A percentile compares a stretch with the other conserved stretches of the same genome.
Conservation (phyloP, 257 asterid genomes). For the Solanum corneliomulleri region DNA sequence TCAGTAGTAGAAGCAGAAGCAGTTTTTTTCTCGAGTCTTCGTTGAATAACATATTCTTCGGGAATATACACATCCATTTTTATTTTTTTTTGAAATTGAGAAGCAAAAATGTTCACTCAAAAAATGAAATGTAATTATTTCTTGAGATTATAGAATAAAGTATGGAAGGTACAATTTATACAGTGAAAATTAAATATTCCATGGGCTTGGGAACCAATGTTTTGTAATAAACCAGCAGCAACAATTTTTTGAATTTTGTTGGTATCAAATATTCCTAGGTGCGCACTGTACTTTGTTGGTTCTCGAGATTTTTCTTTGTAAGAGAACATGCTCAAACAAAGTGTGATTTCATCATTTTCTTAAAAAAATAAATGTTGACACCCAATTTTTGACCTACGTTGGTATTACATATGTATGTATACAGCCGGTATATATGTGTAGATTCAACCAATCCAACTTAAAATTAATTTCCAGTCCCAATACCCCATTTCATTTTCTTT, state of each 20-base stretch:
- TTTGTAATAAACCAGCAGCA: not conserved
- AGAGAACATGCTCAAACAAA: not conserved
- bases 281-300: not conserved
- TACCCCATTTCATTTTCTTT: too few species aligned
- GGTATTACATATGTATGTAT: too few species aligned
- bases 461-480: too few species aligned
- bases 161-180: conserved; percentile 1
- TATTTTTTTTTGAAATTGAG: not conserved
- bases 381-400: too few species aligned
- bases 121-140: not conserved
- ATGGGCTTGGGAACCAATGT: not conserved
- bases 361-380: too few species aligned
- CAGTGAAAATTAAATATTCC: not conserved
- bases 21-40: conserved; percentile 22
- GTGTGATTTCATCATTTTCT: not conserved
- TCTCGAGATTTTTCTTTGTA: not conserved
- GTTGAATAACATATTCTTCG: conserved; percentile 26
- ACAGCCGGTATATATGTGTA: too few species aligned
- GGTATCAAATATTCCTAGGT: not conserved
- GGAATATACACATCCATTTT: conserved; percentile 37
- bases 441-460: too few species aligned
- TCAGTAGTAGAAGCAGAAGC: not conserved
- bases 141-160: not conserved
- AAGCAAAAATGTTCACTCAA: not conserved
- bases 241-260: not conserved